Evolutionary conservation across 495 filamentous ascomycete species (phyloP), one percentile per base, ranked within the genome.

Genomic region (Cercophora newfieldiana): DNA sequence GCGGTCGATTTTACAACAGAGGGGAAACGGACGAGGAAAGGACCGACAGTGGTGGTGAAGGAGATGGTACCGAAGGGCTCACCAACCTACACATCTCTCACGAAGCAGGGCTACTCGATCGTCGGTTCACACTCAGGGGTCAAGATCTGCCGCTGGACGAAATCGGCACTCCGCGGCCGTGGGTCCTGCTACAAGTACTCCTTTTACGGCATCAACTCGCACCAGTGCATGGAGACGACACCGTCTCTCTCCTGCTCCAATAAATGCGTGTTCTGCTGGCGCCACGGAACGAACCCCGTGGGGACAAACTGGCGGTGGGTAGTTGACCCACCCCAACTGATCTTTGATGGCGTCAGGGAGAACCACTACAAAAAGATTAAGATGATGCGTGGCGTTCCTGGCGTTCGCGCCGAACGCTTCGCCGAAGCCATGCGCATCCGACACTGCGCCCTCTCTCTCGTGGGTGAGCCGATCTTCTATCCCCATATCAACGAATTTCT

Each of bases 181-280:
- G 94, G 94, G 12, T 96, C 91, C 22, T 98, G 94, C 82, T 98
- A 98, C 84, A 98, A 98, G 75, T 97, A 84, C 76, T 93, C 90
- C 7, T 97, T 98, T 80, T 98, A 98, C 77, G 94, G 94, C 66
- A 98, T 98, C 73, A 85, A 88, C 63, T 97, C 94, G 1, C 94
- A 98, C 70, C 88, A 95, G 49, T 98, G 94, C 80, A 98, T 98
- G 94, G 94, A 98, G 78, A 91, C 93, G 3, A 98, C 94, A 0
- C 94, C 94, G 0, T 96, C 93, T 1, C 86, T 98, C 19, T 96
- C 92, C 18, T 98, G 94, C 83, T 93, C 90, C 70, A 98, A 98
- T 77, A 98, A 98, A 75, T 98, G 94, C 78, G 91, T 98, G 72
- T 98, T 98, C 80, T 98, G 94, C 83, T 98, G 94, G 94, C 89